Evolutionary conservation across 169 alveolate species (phyloP).

Genomic region (Plasmodium ovale): DNA sequence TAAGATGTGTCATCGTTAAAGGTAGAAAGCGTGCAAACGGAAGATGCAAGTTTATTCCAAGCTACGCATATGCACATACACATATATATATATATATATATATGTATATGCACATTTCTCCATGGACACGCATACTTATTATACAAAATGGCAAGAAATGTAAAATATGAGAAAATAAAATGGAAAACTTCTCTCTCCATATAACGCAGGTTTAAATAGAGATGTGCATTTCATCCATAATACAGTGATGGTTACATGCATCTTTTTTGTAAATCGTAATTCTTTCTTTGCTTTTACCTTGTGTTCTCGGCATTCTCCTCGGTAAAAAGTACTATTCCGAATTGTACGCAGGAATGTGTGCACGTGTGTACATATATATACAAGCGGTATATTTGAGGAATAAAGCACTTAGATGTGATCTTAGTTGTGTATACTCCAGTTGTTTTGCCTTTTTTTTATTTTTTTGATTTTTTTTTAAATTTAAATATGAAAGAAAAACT

Average conservation of each 20-base stretch:
- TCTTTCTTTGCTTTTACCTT: slow-evolving; percentile 40
- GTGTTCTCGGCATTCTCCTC: slow-evolving; percentile 52
- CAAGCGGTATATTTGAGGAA: background rate
- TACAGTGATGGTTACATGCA: too few species aligned
- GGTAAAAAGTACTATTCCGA: slow-evolving; percentile 12
- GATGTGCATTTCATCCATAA: background rate
- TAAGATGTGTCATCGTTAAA: background rate
- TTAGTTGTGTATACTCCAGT: too few species aligned
- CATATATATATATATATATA: too few species aligned
- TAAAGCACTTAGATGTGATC: background rate
- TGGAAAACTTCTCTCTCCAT: too few species aligned
- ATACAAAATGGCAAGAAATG: too few species aligned
- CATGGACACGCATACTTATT: too few species aligned
- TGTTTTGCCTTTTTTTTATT: slow-evolving; percentile 6
- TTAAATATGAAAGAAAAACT: slow-evolving; percentile 6
- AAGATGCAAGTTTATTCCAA: background rate
- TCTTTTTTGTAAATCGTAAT: too few species aligned
- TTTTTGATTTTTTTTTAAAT: slow-evolving; percentile 9
- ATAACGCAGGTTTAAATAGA: too few species aligned
- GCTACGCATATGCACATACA: too few species aligned
- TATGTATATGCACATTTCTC: too few species aligned
- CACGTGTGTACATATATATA: background rate
- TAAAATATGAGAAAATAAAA: too few species aligned
- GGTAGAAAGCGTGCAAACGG: background rate
- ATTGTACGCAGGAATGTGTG: slow-evolving; percentile 1